Conservation (phyloP, 1,139 yeast species). For the Eremothecium gossypii region DNA sequence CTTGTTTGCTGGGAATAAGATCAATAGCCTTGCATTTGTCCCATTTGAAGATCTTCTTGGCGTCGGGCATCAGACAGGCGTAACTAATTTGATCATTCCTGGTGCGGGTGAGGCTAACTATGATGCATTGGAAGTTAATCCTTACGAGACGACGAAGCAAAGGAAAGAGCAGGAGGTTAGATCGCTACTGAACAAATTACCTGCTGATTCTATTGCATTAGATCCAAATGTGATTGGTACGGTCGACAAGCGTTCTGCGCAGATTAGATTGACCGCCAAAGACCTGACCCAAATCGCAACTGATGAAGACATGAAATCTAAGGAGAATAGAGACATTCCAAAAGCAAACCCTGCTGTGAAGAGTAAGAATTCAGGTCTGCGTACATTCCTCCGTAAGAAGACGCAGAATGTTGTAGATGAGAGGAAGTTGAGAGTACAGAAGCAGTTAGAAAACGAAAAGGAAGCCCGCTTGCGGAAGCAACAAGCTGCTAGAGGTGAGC, state of each 20-base stretch:
- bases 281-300: conserved; percentile 42
- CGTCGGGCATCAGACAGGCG: conserved; percentile 72
- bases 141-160: conserved; percentile 84
- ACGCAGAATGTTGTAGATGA: conserved; percentile 81
- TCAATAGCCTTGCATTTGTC: conserved; percentile 62
- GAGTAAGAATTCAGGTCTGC: conserved; percentile 75
- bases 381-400: conserved; percentile 76
- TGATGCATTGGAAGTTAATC: conserved; percentile 90
- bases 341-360: conserved; percentile 54
- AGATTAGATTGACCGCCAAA: conserved; percentile 54
- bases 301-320: conserved; percentile 32
- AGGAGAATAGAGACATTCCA: conserved; percentile 34
- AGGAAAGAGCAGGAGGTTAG: conserved; percentile 92
- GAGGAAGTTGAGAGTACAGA: conserved; percentile 74
- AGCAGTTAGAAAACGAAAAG: conserved; percentile 66
- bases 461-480: conserved; percentile 51
- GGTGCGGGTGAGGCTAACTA: conserved; percentile 98
- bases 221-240: conserved; percentile 87
- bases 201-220: conserved; percentile 84
- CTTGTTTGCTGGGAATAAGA: conserved; percentile 65
- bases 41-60: conserved; percentile 96
- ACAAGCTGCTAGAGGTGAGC: conserved; percentile 42
- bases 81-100: conserved; percentile 76
- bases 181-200: conserved; percentile 72
- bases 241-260: conserved; percentile 62